Evolutionary conservation across 2,329 filamentous ascomycete genomes (phyloP).

Genomic region (Neopestalotiopsis rosae): DNA sequence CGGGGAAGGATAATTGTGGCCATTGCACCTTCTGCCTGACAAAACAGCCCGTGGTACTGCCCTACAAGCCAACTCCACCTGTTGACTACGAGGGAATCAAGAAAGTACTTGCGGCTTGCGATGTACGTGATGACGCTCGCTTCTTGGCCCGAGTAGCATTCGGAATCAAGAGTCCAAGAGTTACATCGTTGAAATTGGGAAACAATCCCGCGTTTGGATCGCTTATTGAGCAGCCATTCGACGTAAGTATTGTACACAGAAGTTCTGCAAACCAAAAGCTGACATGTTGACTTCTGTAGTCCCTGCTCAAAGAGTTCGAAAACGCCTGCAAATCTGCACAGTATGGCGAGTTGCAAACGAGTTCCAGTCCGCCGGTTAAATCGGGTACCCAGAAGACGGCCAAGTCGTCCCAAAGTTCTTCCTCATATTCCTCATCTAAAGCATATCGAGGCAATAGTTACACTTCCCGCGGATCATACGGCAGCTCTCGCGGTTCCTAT

Average conservation of each 20-base stretch:
- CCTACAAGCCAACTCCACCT: slow-evolving; percentile 41
- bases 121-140: slow-evolving; percentile 60
- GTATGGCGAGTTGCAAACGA: neutral
- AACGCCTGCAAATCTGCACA: slow-evolving; percentile 4
- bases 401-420: neutral
- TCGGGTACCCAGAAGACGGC: neutral
- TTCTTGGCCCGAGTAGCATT: slow-evolving; percentile 66
- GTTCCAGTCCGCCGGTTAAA: neutral
- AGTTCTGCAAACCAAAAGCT: slow-evolving; percentile 15
- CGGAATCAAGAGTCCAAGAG: slow-evolving; percentile 64
- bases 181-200: slow-evolving; percentile 53
- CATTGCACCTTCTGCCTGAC: slow-evolving; percentile 59
- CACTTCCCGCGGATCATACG: neutral
- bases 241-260: slow-evolving; percentile 37
- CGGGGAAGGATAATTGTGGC: slow-evolving; percentile 51
- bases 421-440: neutral
- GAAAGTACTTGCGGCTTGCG: slow-evolving; percentile 48
- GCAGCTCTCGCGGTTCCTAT: neutral
- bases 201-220: slow-evolving; percentile 53
- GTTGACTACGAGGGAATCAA: slow-evolving; percentile 47
- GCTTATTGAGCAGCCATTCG: slow-evolving; percentile 60
- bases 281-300: slow-evolving; percentile 14
- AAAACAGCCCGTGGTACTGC: slow-evolving; percentile 42
- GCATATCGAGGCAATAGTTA: neutral
- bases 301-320: slow-evolving; percentile 26